Evolutionary conservation across 148 eudicot genomes (phyloP).

Genomic region (Selenicereus undatus): DNA sequence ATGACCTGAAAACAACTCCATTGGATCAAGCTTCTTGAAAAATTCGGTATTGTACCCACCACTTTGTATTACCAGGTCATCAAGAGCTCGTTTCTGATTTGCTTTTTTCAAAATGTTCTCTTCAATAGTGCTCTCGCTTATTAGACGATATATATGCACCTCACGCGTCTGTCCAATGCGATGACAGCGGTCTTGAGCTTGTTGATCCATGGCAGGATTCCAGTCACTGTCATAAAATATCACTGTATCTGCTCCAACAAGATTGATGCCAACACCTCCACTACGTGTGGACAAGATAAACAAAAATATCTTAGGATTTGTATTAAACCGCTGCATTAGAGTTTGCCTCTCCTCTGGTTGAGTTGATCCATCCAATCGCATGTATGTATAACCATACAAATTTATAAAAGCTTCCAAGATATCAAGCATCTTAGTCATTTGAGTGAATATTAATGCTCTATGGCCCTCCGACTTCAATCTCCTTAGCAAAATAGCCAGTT

Average conservation of each 20-base stretch:
- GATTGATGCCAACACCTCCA: conserved; percentile 98
- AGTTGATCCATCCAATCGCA: conserved; percentile 99
- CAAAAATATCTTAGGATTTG: conserved; percentile 91
- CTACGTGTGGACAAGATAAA: conserved; percentile 96
- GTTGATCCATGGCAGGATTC: conserved; percentile 99
- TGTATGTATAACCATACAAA: conserved; percentile 92
- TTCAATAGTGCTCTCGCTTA: conserved; percentile 95
- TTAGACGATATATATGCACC: conserved; percentile 87
- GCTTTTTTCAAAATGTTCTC: conserved; percentile 96
- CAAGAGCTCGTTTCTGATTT: conserved; percentile 97
- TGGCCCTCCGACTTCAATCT: conserved; percentile 90
- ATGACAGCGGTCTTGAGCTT: conserved; percentile 99
- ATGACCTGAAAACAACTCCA: conserved; percentile 93
- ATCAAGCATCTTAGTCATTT: conserved; percentile 99
- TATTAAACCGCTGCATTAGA: conserved; percentile 95
- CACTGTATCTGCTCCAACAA: conserved; percentile 98
- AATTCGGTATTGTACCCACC: conserved; percentile 97
- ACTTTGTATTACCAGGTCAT: conserved; percentile 95
- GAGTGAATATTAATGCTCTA: conserved; percentile 92
- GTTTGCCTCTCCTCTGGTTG: conserved; percentile 99
- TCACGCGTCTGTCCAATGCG: conserved; percentile 99
- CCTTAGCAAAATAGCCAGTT: conserved; percentile 81
- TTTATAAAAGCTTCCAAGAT: conserved; percentile 92
- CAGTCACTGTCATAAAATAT: conserved; percentile 95
- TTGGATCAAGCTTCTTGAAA: conserved; percentile 93